Conservation (phyloP, 352 stramenopile genomes). For the Phytophthora quininea region DNA sequence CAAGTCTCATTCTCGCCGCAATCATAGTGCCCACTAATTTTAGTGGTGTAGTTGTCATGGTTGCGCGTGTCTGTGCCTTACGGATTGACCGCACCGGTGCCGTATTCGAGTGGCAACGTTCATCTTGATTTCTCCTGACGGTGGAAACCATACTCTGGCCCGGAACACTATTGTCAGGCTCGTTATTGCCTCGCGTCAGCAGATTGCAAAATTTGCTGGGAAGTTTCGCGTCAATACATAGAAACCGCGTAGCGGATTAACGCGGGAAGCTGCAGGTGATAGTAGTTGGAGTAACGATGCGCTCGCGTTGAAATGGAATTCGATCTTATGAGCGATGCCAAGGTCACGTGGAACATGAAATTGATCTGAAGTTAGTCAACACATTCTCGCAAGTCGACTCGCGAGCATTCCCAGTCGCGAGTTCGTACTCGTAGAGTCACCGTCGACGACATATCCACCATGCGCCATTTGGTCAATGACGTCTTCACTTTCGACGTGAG, state of each 20-base stretch:
- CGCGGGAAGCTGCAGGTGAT: neutral
- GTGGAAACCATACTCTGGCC: neutral
- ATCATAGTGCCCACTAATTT: conserved; percentile 15
- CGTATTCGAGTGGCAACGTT: conserved; percentile 3
- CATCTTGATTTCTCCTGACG: neutral
- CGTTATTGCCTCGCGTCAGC: neutral
- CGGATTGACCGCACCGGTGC: neutral
- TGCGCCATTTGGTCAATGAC: neutral
- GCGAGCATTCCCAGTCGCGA: conserved; percentile 13
- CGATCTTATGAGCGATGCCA: too few relatives aligned
- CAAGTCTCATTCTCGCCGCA: conserved; percentile 6
- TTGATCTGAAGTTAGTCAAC: conserved; percentile 6
- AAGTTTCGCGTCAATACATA: too few relatives aligned
- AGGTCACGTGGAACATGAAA: too few relatives aligned
- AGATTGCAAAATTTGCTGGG: neutral
- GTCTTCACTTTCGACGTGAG: conserved; percentile 22
- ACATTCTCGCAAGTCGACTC: conserved; percentile 16
- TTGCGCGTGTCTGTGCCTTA: conserved; percentile 7
- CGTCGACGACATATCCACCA: neutral
- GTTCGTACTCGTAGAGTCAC: neutral
- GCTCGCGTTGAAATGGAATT: neutral
- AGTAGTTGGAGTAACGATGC: neutral
- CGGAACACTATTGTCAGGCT: neutral
- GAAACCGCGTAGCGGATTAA: neutral
- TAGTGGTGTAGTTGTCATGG: neutral